Evolutionary conservation across 1,139 yeast species (phyloP).

Genomic region (Magnusiomyces tetraspermus): DNA sequence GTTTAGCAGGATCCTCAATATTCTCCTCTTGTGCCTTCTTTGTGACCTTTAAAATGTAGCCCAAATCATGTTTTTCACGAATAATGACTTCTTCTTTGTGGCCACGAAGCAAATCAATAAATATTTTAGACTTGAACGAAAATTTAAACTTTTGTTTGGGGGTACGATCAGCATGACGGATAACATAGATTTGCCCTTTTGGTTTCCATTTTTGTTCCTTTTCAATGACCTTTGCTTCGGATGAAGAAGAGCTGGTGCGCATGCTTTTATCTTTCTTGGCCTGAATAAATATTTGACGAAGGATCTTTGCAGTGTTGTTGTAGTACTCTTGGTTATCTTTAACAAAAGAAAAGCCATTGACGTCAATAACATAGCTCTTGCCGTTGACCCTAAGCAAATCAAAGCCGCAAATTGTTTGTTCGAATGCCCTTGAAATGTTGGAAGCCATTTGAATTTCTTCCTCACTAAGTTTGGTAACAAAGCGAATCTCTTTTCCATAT

Average conservation of each 20-base stretch:
- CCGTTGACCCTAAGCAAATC: slow-evolving; percentile 87
- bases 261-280: slow-evolving; percentile 47
- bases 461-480: slow-evolving; percentile 65
- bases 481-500: slow-evolving; percentile 93
- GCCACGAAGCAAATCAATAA: slow-evolving; percentile 81
- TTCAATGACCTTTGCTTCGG: slow-evolving; percentile 41
- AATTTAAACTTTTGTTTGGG: slow-evolving; percentile 98
- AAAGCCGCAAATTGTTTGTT: slow-evolving; percentile 97
- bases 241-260: slow-evolving; percentile 15
- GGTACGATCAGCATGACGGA: slow-evolving; percentile 96
- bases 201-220: slow-evolving; percentile 95
- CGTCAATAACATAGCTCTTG: slow-evolving; percentile 87
- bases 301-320: slow-evolving; percentile 69
- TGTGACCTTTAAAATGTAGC: slow-evolving; percentile 78
- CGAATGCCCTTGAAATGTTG: slow-evolving; percentile 63
- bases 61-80: slow-evolving; percentile 76
- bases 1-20: slow-evolving; percentile 71
- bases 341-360: slow-evolving; percentile 95
- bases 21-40: slow-evolving; percentile 67
- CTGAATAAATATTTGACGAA: slow-evolving; percentile 60
- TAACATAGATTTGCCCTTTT: slow-evolving; percentile 84
- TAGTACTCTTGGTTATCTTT: slow-evolving; percentile 85
- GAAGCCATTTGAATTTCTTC: slow-evolving; percentile 75
- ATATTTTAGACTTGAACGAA: slow-evolving; percentile 80
- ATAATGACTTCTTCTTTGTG: slow-evolving; percentile 94